Percentiles rank a stretch among this genome's conserved stretches.
Evolutionary conservation across 495 filamentous ascomycete genomes (phyloP).

Genomic region (Echria macrotheca): DNA sequence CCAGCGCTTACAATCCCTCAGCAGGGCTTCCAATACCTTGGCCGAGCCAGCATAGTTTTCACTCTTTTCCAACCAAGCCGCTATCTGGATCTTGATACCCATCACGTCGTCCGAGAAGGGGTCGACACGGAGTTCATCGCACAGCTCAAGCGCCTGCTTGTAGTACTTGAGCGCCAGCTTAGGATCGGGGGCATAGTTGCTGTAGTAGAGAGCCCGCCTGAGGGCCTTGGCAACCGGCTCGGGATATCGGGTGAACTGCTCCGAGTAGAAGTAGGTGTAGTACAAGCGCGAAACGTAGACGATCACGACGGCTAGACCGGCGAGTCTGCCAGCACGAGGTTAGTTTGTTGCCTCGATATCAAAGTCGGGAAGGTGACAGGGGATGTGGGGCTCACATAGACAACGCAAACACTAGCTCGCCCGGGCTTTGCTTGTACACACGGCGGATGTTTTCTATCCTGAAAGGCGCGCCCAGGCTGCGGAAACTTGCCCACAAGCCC

Average conservation of each 20-base stretch:
- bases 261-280: slow-evolving; percentile 58
- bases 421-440: slow-evolving; percentile 34
- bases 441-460: slow-evolving; percentile 27
- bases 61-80: slow-evolving; percentile 70
- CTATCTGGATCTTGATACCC: slow-evolving; percentile 79
- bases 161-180: slow-evolving; percentile 75
- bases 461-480: slow-evolving; percentile 27
- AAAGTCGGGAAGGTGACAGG: not conserved
- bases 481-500: slow-evolving; percentile 28
- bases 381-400: slow-evolving; percentile 5
- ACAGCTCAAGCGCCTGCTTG: slow-evolving; percentile 64
- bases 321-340: slow-evolving; percentile 21
- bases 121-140: slow-evolving; percentile 68
- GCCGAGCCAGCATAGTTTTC: slow-evolving; percentile 59
- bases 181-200: slow-evolving; percentile 66
- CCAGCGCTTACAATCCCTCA: slow-evolving; percentile 56
- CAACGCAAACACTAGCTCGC: slow-evolving; percentile 35
- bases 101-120: slow-evolving; percentile 84
- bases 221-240: slow-evolving; percentile 71
- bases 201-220: slow-evolving; percentile 82
- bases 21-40: slow-evolving; percentile 65
- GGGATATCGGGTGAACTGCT: slow-evolving; percentile 61
- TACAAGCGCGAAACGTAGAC: slow-evolving; percentile 60
- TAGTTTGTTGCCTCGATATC: not conserved
- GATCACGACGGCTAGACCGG: slow-evolving; percentile 47